A percentile compares a stretch with the other conserved stretches of the same genome.
phyloP scores from a whole-genome alignment of 1,284 basidiomycete species.

The Farysia itapuensis region DNA sequence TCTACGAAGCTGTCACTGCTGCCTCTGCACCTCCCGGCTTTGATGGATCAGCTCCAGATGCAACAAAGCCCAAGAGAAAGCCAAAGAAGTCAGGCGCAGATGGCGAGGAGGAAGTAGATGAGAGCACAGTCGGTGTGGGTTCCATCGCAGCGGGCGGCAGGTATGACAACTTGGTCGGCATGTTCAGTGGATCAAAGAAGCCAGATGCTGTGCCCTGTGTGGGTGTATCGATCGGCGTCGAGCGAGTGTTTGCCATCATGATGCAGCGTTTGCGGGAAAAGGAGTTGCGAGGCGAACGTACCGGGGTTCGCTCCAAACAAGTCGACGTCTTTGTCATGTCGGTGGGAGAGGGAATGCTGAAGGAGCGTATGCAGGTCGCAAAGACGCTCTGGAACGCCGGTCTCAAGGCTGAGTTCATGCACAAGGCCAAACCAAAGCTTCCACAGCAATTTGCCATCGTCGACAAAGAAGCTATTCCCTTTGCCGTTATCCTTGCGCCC shows the following conservation, averaged over 20 bases:
- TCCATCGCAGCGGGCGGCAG: slow-evolving; percentile 96
- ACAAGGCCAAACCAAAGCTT: slow-evolving; percentile 77
- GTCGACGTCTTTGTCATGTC: slow-evolving; percentile 93
- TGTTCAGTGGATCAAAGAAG: slow-evolving; percentile 76
- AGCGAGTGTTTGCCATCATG: slow-evolving; percentile 90
- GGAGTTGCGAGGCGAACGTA: slow-evolving; percentile 61
- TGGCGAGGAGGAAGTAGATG: slow-evolving; percentile 80
- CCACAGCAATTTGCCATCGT: slow-evolving; percentile 80
- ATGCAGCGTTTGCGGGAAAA: slow-evolving; percentile 79
- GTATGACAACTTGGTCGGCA: slow-evolving; percentile 94
- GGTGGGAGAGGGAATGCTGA: slow-evolving; percentile 83
- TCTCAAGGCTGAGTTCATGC: slow-evolving; percentile 92
- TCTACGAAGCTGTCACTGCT: slow-evolving; percentile 93
- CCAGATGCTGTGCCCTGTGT: slow-evolving; percentile 84
- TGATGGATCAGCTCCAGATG: slow-evolving; percentile 54
- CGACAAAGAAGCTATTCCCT: slow-evolving; percentile 88
- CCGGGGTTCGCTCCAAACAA: slow-evolving; percentile 75
- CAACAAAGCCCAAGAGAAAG: slow-evolving; percentile 12
- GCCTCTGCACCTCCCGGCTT: slow-evolving; percentile 87
- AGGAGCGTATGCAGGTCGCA: slow-evolving; percentile 81
- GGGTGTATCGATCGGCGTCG: slow-evolving; percentile 89
- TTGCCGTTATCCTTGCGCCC: slow-evolving; percentile 84
- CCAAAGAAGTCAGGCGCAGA: slow-evolving; percentile 64
- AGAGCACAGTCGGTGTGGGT: slow-evolving; percentile 89
- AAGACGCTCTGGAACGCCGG: slow-evolving; percentile 82